Percentiles rank a stretch among this genome's conserved stretches.
Conservation (phyloP, 305 asterid species). For the Fraxinus greggii region DNA sequence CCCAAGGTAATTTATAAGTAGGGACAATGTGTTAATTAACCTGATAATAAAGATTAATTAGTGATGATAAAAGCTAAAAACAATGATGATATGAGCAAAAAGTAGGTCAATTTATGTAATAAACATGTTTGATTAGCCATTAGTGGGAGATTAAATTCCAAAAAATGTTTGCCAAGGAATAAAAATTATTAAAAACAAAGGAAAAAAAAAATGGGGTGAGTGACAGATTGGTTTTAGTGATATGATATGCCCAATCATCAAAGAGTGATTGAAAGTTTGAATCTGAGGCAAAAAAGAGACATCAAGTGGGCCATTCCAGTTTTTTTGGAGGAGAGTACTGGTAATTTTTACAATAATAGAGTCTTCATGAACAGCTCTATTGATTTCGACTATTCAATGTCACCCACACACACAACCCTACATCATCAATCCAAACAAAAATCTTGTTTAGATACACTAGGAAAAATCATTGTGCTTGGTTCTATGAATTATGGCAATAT, state of each 20-base stretch:
- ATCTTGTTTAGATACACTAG: constrained; percentile 24
- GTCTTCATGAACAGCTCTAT: constrained; percentile 42
- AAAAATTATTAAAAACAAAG: constrained; percentile 16
- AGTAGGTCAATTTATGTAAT: constrained; percentile 11
- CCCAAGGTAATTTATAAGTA: background rate
- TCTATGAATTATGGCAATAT: background rate
- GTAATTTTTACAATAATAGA: constrained; percentile 40
- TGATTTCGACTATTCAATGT: constrained; percentile 53
- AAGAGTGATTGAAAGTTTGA: constrained; percentile 44
- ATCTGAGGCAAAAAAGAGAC: constrained; percentile 38
- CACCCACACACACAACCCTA: constrained; percentile 28
- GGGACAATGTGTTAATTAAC: background rate
- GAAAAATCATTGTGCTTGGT: background rate
- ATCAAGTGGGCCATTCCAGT: constrained; percentile 40
- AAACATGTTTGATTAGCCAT: constrained; percentile 22
- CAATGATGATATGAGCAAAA: constrained; percentile 2
- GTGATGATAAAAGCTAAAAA: background rate
- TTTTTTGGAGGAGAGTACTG: constrained; percentile 17
- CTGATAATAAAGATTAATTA: background rate
- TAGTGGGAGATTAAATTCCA: constrained; percentile 9
- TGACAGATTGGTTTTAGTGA: constrained; percentile 19
- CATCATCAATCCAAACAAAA: constrained; percentile 19
- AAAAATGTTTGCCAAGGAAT: background rate
- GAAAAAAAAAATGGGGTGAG: constrained; percentile 7
- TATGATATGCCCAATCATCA: constrained; percentile 40